Conservation (phyloP, 2,329 filamentous ascomycete genomes). For the Neurospora crassa region DNA sequence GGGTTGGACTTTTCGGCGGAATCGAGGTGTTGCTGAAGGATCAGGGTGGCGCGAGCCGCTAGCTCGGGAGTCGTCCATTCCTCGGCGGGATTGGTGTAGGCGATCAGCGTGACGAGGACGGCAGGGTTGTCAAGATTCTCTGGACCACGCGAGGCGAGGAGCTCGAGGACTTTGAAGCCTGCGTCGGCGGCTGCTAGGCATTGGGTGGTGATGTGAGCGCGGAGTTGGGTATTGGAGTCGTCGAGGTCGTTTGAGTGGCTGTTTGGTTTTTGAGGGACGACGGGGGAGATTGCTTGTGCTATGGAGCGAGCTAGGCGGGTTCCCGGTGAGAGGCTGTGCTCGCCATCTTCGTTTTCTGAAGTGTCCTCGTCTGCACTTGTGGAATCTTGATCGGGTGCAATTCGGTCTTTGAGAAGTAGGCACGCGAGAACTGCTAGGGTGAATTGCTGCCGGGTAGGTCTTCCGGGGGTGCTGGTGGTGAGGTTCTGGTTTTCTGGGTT, state of each 20-base stretch:
- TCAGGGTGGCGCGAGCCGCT: slow-evolving; percentile 19
- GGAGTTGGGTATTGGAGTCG: background rate
- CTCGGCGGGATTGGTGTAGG: slow-evolving; percentile 21
- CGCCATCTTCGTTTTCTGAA: background rate
- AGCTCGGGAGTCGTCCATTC: slow-evolving; percentile 23
- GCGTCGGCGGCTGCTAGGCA: slow-evolving; percentile 9
- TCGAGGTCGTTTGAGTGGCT: slow-evolving; percentile 3
- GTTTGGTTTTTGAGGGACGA: background rate
- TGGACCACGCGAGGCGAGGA: background rate
- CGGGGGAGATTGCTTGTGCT: slow-evolving; percentile 8
- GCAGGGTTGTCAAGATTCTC: slow-evolving; percentile 12
- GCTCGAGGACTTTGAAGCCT: slow-evolving; percentile 12
- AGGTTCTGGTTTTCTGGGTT: background rate
- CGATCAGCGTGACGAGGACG: slow-evolving; percentile 24
- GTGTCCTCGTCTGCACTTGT: background rate
- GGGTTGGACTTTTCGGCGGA: background rate
- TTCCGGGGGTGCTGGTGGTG: background rate
- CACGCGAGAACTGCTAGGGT: slow-evolving; percentile 7
- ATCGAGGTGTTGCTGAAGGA: slow-evolving; percentile 24
- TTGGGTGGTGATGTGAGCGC: background rate
- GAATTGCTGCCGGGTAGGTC: background rate
- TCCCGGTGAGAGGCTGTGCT: background rate
- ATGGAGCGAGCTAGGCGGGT: slow-evolving; percentile 1
- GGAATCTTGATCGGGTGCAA: background rate
- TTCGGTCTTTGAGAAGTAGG: background rate